Evolutionary conservation across 768 basidiomycete genomes (phyloP), one percentile per base, ranked within the genome.

Genomic region (Sarcodon sp.): DNA sequence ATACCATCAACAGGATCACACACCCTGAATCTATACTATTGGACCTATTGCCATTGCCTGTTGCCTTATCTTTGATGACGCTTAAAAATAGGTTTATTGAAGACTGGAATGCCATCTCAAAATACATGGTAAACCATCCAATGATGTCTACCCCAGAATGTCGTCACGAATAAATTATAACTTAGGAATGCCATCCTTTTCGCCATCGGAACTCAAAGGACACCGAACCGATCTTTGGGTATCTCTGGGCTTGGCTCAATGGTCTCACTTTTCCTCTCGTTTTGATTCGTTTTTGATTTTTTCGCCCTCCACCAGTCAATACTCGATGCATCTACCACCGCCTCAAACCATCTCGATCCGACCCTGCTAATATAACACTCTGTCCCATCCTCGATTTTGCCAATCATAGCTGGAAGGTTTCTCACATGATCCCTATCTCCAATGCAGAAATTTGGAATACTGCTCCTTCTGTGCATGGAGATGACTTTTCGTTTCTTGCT

Each of bases 351-450:
- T 58, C 63, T 13, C 68, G 63, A 44, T 69, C 72, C 9, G 70
- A 81, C 55, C 70, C 76, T 31, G 77, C 90, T 60, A 92, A 94
- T 58, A 64, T 92, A 50, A 87, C 91, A 0, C 70, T 98, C 50
- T 87, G 87, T 51, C 94, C 94, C 7, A 70, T 96, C 33, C 69
- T 96, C 46, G 94, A 98, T 65, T 83, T 97, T 52, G 88, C 88
- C 11, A 96, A 96, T 55, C 92, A 96, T 54, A 67, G 69, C 2
- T 53, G 66, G 36, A 45, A 57, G 34, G 59, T 59, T 36, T 64
- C 70, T 8, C 66, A 69, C 48, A 72, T 76, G 66, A 60, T 54
- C 10, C 79, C 73, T 16, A 55, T 63, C 43, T n/a, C 55, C 47
- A 35, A 48, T 44, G 35, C 50, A 64, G 49, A 70, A 33, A 59